These are phyloP conservation scores for Diospyros lotus DNA, from an alignment of 148 eudicot species.

Conservation along the genomic window DNA sequence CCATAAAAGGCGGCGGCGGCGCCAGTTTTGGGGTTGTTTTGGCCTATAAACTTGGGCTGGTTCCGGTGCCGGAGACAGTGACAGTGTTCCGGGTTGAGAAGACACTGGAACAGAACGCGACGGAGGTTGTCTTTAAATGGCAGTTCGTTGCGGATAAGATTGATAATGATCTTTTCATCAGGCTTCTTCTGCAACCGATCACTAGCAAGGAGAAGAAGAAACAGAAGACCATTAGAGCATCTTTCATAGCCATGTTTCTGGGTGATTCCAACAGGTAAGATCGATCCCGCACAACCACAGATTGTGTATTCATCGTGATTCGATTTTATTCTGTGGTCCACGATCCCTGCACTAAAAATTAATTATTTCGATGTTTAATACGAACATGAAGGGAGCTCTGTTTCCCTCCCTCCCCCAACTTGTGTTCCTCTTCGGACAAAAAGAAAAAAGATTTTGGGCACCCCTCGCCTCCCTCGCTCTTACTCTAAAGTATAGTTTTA, in stretches of 20 bases:
- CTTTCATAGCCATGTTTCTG: conserved; percentile 24
- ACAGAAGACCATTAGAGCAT: conserved; percentile 8
- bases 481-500: no score
- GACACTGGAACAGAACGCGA: conserved; percentile 7
- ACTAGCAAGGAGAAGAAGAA: conserved; percentile 8
- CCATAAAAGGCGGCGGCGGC: conserved; percentile 8
- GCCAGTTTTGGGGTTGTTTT: conserved; percentile 14
- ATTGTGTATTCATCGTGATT: no score
- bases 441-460: no score
- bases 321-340: no score
- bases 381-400: no score
- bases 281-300: no score
- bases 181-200: not conserved
- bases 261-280: conserved; percentile 13
- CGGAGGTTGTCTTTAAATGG: conserved; percentile 7
- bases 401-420: no score
- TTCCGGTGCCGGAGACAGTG: not conserved
- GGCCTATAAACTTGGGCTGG: conserved; percentile 7
- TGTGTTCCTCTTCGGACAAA: no score
- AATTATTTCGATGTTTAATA: no score
- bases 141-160: conserved; percentile 7
- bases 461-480: no score
- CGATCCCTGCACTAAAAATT: no score
- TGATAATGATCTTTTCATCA: conserved; percentile 26
- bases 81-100: conserved; percentile 10